Conservation (phyloP, 306 rosid genomes). For the Morella rubra region DNA sequence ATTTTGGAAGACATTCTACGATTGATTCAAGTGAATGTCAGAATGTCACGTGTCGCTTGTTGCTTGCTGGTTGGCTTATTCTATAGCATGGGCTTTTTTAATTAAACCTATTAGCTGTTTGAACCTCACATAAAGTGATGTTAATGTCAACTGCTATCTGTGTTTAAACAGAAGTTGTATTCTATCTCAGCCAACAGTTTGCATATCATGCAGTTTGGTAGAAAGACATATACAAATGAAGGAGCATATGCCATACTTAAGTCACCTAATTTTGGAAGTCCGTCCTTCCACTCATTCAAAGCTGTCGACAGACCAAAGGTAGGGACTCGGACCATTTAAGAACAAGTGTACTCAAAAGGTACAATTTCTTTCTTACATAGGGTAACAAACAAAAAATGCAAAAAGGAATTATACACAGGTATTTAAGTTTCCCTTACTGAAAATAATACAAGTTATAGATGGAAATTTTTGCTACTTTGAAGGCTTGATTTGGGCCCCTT, state of each 20-base stretch:
- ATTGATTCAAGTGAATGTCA: neutral
- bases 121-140: slow-evolving; percentile 7
- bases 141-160: slow-evolving; percentile 25
- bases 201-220: slow-evolving; percentile 56
- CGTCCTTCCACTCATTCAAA: slow-evolving; percentile 75
- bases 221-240: slow-evolving; percentile 59
- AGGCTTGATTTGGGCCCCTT: slow-evolving; percentile 15
- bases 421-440: slow-evolving; percentile 7
- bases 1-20: neutral
- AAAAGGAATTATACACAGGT: neutral
- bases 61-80: slow-evolving; percentile 5
- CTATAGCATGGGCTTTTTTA: slow-evolving; percentile 1
- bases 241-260: slow-evolving; percentile 82
- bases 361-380: slow-evolving; percentile 7
- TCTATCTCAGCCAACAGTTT: slow-evolving; percentile 21
- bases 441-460: neutral
- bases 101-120: slow-evolving; percentile 7
- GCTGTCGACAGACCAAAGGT: slow-evolving; percentile 68
- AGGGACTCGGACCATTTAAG: slow-evolving; percentile 20
- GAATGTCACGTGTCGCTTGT: neutral
- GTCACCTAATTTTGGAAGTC: slow-evolving; percentile 65
- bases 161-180: neutral
- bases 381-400: slow-evolving; percentile 12
- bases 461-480: slow-evolving; percentile 14
- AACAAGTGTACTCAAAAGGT: slow-evolving; percentile 6